Conservation (phyloP, 2,329 filamentous ascomycete species). For the Aspergillus terreus region DNA sequence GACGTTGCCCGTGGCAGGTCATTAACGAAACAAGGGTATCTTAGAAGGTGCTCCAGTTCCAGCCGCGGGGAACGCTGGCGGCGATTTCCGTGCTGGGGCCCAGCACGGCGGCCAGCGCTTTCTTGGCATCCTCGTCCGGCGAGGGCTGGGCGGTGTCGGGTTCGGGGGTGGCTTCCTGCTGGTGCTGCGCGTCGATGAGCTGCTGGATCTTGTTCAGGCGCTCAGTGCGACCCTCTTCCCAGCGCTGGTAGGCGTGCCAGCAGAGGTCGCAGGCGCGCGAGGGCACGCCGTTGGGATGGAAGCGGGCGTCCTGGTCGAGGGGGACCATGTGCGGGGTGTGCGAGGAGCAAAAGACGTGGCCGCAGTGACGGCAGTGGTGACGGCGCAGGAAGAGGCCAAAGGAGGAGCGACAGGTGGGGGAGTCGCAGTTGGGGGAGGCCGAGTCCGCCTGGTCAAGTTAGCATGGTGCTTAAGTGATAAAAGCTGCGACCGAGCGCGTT, state of each 20-base stretch:
- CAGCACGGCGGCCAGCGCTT: conserved; percentile 17
- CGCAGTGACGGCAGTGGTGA: conserved; percentile 65
- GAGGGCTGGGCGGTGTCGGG: conserved; percentile 19
- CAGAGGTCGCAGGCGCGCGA: conserved; percentile 61
- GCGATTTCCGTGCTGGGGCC: conserved; percentile 42
- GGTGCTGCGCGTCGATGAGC: conserved; percentile 27
- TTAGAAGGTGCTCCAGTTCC: conserved; percentile 63
- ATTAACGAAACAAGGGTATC: neutral
- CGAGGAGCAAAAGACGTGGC: conserved; percentile 60
- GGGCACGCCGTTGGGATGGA: conserved; percentile 55
- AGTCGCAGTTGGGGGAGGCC: conserved; percentile 55
- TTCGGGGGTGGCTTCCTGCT: conserved; percentile 18
- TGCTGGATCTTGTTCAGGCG: conserved; percentile 51
- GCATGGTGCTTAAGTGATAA: conserved; percentile 14
- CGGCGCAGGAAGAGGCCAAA: conserved; percentile 62
- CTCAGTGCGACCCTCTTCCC: conserved; percentile 49
- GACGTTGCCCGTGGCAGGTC: too few species aligned
- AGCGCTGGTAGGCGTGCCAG: conserved; percentile 55
- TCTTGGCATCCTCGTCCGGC: conserved; percentile 20
- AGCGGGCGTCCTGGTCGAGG: conserved; percentile 61
- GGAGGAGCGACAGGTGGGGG: conserved; percentile 53
- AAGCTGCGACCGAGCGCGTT: neutral
- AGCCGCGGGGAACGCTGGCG: conserved; percentile 55
- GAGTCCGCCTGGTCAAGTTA: conserved; percentile 51
- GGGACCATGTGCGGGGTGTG: conserved; percentile 56